phyloP scores from a whole-genome alignment of 2,329 filamentous ascomycete species.

The Emericellopsis atlantica region DNA sequence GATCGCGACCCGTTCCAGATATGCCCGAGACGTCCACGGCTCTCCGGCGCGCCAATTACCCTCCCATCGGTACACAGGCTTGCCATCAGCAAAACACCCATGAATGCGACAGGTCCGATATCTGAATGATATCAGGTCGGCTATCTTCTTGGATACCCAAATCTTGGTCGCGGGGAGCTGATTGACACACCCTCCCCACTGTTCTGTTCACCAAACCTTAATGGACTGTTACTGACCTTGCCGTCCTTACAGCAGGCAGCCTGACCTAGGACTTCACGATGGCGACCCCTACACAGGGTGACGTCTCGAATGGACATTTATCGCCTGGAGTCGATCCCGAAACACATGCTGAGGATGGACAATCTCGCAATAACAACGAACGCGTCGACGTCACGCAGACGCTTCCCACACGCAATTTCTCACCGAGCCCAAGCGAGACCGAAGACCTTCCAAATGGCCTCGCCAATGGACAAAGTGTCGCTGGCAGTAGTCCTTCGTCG shows the following conservation, averaged over 20 bases:
- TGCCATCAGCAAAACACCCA: constrained; percentile 29
- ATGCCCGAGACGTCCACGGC: constrained; percentile 7
- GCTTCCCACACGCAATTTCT: no score
- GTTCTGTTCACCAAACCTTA: not conserved
- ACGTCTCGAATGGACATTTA: constrained; percentile 54
- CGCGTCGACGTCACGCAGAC: constrained; percentile 56
- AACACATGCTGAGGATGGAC: constrained; percentile 13
- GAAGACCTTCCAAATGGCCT: constrained; percentile 22
- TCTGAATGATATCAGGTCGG: constrained; percentile 19
- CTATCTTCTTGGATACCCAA: constrained; percentile 3
- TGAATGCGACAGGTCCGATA: constrained; percentile 30
- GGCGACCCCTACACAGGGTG: constrained; percentile 47
- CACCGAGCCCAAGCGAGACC: constrained; percentile 17
- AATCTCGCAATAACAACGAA: constrained; percentile 35
- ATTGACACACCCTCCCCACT: not conserved
- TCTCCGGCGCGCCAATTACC: constrained; percentile 27
- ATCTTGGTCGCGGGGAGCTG: constrained; percentile 1
- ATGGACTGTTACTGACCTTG: constrained; percentile 20
- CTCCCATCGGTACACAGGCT: constrained; percentile 31
- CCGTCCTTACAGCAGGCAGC: constrained; percentile 32
- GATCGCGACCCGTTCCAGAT: constrained; percentile 15
- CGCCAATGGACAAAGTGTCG: constrained; percentile 24
- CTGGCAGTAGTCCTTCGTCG: constrained; percentile 34
- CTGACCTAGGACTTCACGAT: constrained; percentile 49
- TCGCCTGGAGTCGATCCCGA: constrained; percentile 37